These are phyloP conservation scores for Lasiodiplodia hormozganensis DNA, from an alignment of 2,329 filamentous ascomycete genomes.

Conservation along the genomic window DNA sequence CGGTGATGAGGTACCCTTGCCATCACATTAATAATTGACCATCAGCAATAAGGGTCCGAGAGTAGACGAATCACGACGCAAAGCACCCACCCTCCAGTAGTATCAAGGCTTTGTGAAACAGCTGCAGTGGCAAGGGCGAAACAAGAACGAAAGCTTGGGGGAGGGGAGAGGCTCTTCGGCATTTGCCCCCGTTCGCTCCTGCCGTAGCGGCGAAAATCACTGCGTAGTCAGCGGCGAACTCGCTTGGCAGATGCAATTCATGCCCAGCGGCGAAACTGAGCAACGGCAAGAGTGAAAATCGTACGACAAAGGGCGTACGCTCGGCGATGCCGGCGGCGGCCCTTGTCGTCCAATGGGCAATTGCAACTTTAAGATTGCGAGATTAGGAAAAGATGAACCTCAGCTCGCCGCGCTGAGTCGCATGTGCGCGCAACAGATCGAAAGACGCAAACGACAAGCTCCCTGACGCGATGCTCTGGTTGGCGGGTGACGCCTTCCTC, in stretches of 20 bases:
- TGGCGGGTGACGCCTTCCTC: neutral
- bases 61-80: neutral
- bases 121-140: constrained; percentile 1
- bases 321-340: neutral
- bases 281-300: neutral
- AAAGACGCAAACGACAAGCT: neutral
- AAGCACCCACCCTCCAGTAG: neutral
- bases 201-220: constrained; percentile 4
- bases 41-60: constrained; percentile 1
- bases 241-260: neutral
- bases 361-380: neutral
- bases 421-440: neutral
- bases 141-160: neutral
- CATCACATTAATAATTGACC: neutral
- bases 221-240: neutral
- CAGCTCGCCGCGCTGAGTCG: neutral
- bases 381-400: constrained; percentile 10
- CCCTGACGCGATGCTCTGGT: constrained; percentile 8
- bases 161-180: constrained; percentile 14
- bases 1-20: neutral
- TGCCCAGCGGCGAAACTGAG: neutral
- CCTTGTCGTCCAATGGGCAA: neutral
- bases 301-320: neutral
- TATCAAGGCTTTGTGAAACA: neutral
- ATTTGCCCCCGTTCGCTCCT: neutral